Evolutionary conservation across 176 grass and related monocot species (phyloP), one percentile per base, ranked within the genome.

Genomic region (Oropetium thomaeum): DNA sequence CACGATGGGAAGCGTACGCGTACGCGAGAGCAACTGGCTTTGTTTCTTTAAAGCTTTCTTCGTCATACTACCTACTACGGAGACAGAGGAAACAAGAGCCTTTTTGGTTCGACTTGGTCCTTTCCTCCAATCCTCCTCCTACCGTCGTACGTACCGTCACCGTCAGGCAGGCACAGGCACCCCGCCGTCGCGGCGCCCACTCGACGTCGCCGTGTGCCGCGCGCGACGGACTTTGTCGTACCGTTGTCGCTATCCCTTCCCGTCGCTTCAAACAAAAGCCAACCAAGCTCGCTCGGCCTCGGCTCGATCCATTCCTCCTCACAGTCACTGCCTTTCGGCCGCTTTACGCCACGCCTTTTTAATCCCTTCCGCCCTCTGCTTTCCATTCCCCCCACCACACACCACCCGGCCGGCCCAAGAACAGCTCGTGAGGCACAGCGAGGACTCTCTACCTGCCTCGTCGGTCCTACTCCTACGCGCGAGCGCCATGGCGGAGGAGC

Each of bases 231-330:
- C 23, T 27, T 7, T 31, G 72, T 41, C 64, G 81, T 83, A 76
- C 54, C 72, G 31, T 42, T 19, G 73, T 70, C 73, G 73, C 73
- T 31, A 70, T 83, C 55, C 81, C 65, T 83, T 83, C 42, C 73
- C 65, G 81, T 70, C 73, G 23, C 81, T 83, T 83, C 54, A 77
- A 70, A 83, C 81, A 59, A 77, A 77, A 63, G 81, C 81, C 81
- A 83, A 70, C n/a, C n/a, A n/a, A n/a, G n/a, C n/a, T n/a, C n/a
- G n/a, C n/a, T n/a, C n/a, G n/a, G n/a, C n/a, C n/a, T n/a, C n/a
- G n/a, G 60, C 10, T 40, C 26, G 32, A 37, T 42, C 28, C 58
- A n/a, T n/a, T n/a, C n/a, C n/a, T n/a, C n/a, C n/a, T n/a, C n/a
- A n/a, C n/a, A n/a, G n/a, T 11, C 44, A 8, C 32, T 27, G 8